Percentiles rank a stretch among this genome's conserved stretches.
These are phyloP conservation scores for Dactylellina leptospora DNA, from an alignment of 2,329 filamentous ascomycete genomes.

Conservation along the genomic window DNA sequence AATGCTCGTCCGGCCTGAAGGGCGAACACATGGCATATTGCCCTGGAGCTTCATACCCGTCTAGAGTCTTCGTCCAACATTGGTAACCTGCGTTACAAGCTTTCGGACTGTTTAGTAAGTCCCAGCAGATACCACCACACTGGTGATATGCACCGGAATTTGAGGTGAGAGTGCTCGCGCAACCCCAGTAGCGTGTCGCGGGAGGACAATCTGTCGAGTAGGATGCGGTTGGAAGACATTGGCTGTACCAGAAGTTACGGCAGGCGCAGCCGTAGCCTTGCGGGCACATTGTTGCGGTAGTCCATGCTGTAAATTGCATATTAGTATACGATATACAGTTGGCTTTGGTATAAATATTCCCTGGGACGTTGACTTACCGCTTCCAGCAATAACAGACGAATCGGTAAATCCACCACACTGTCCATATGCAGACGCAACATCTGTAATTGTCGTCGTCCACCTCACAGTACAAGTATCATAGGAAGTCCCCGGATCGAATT, in stretches of 20 bases:
- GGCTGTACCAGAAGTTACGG: conserved; percentile 46
- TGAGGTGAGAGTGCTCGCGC: conserved; percentile 16
- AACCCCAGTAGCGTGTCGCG: conserved; percentile 36
- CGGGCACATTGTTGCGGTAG: conserved; percentile 36
- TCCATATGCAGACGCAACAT: conserved; percentile 35
- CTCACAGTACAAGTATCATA: conserved; percentile 30
- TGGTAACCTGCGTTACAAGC: conserved; percentile 14
- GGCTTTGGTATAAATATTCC: background rate
- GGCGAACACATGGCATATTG: conserved; percentile 35
- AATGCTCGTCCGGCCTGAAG: conserved; percentile 17
- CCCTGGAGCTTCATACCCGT: conserved; percentile 35
- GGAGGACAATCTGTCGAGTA: conserved; percentile 25
- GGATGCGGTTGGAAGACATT: conserved; percentile 41
- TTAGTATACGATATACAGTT: background rate
- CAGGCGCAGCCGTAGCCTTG: conserved; percentile 37
- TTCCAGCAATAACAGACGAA: conserved; percentile 33
- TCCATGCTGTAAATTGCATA: conserved; percentile 18
- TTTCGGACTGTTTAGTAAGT: conserved; percentile 21
- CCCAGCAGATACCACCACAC: conserved; percentile 42
- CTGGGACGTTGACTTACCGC: conserved; percentile 13
- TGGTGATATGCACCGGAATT: conserved; percentile 23
- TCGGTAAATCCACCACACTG: conserved; percentile 46
- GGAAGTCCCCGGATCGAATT: conserved; percentile 13
- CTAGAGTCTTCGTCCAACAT: conserved; percentile 32
- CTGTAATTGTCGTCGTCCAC: conserved; percentile 39